A percentile compares a stretch with the other conserved stretches of the same genome.
Evolutionary conservation across 2,329 filamentous ascomycete species (phyloP).

Genomic region (Coleophoma eucalyptorum): DNA sequence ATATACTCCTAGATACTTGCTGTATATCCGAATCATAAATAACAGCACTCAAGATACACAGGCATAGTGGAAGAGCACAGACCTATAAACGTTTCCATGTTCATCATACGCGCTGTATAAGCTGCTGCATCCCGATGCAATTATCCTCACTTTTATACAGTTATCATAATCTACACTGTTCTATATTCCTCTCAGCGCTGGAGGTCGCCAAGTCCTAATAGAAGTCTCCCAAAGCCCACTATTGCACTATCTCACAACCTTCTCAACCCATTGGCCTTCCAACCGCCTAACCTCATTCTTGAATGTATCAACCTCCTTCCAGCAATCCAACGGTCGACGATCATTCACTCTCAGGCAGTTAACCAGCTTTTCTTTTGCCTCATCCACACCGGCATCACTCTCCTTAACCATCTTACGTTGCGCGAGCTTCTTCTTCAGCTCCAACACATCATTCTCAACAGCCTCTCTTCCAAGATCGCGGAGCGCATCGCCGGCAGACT

Average conservation of each 20-base stretch:
- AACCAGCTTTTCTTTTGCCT: conserved; percentile 72
- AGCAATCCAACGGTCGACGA: conserved; percentile 87
- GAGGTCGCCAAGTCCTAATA: too few relatives aligned
- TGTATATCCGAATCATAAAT: too few relatives aligned
- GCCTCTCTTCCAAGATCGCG: conserved; percentile 35
- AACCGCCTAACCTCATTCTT: conserved; percentile 83
- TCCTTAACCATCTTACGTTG: conserved; percentile 62
- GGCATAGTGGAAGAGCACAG: too few relatives aligned
- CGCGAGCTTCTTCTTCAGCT: conserved; percentile 56
- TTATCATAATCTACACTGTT: background rate
- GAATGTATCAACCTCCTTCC: conserved; percentile 87
- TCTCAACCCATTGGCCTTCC: conserved; percentile 85
- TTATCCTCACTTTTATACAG: background rate
- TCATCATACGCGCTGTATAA: too few relatives aligned
- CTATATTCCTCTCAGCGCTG: too few relatives aligned
- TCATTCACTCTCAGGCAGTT: conserved; percentile 81
- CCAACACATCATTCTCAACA: conserved; percentile 57
- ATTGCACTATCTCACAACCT: conserved; percentile 49
- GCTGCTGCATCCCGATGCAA: too few relatives aligned
- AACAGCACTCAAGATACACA: too few relatives aligned
- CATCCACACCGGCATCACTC: conserved; percentile 68
- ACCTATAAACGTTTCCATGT: too few relatives aligned
- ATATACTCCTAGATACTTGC: too few relatives aligned
- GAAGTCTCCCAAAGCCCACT: too few relatives aligned
- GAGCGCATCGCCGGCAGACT: conserved; percentile 26